Evolutionary conservation across 1,139 yeast species (phyloP).

Genomic region (Yamadazyma friedrichii): DNA sequence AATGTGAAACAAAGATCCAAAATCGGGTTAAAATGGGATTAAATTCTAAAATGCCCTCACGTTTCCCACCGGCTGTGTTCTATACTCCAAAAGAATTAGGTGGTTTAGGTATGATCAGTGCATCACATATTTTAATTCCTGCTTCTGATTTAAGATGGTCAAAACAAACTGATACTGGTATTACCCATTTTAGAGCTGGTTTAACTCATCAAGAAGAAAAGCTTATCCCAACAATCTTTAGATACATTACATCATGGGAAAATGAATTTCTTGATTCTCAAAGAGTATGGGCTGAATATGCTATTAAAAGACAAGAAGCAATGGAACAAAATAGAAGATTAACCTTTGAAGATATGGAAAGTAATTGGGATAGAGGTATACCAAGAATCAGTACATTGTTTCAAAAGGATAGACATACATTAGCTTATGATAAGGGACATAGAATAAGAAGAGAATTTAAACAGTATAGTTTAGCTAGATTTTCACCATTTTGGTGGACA

Average conservation of each 20-base stretch:
- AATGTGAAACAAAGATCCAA: slow-evolving; percentile 91
- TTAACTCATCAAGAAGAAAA: slow-evolving; percentile 81
- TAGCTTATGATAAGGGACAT: slow-evolving; percentile 95
- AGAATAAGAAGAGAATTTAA: slow-evolving; percentile 78
- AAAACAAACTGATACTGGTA: slow-evolving; percentile 90
- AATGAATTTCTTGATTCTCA: slow-evolving; percentile 93
- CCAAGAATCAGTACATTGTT: slow-evolving; percentile 94
- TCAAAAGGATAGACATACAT: slow-evolving; percentile 91
- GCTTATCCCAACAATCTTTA: slow-evolving; percentile 86
- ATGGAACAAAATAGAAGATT: slow-evolving; percentile 79
- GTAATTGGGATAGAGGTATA: slow-evolving; percentile 93
- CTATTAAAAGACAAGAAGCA: slow-evolving; percentile 86
- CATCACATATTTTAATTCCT: slow-evolving; percentile 92
- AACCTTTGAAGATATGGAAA: slow-evolving; percentile 91
- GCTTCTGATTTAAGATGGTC: slow-evolving; percentile 92
- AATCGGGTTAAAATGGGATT: slow-evolving; percentile 92
- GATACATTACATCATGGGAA: slow-evolving; percentile 96
- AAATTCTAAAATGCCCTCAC: slow-evolving; percentile 96
- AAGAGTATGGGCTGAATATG: slow-evolving; percentile 97
- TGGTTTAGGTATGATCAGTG: slow-evolving; percentile 96
- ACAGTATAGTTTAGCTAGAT: slow-evolving; percentile 66
- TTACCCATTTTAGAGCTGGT: slow-evolving; percentile 92
- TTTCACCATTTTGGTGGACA: slow-evolving; percentile 97
- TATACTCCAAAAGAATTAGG: slow-evolving; percentile 97
- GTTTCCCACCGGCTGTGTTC: slow-evolving; percentile 98